Evolutionary conservation across 2,329 filamentous ascomycete species (phyloP), one percentile per base, ranked within the genome.

Genomic region (Fusarium nanum): DNA sequence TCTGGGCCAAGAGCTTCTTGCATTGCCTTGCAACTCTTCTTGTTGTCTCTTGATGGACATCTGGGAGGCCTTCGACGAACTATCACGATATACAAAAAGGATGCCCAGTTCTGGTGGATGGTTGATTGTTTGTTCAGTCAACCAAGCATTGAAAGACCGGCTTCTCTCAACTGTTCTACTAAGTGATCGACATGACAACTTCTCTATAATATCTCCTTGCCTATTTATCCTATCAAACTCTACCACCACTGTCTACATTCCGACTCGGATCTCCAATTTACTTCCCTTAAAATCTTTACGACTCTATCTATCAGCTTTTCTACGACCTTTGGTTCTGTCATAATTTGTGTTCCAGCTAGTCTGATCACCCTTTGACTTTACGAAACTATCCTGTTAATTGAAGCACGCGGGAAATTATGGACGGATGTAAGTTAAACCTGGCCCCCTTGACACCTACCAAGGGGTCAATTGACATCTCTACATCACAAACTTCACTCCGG

Each of bases 51-150:
- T 54, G 44, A 65, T 62, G 59, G 71, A 67, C 50, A 30, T 59
- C 63, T 63, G 66, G 73, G 73, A 75, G 73, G 73, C 73, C 73
- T 75, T 75, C 73, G 66, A 67, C 61, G 28, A 27, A 60, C 55
- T 56, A 67, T 75, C 59, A 67, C 67, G 72, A 75, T 76, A 75
- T 76, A 76, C 74, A 76, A 75, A 76, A 76, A 74, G 74, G 71
- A 72, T 75, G 67, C 64, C 58, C 52, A 48, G 63, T 48, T 69
- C 71, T 46, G 48, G 50, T 45, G 22, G 48, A 70, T 64, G 63
- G 52, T 68, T 45, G 54, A 48, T 62, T 71, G 56, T 50, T 41
- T 60, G 71, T 46, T 56, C 68, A 56, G 49, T 48, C 62, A 62
- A 72, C 20, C 63, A 73, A 70, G 40, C 68, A 75, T 73, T 71